These are phyloP conservation scores for Euphrasia arctica DNA, from an alignment of 305 asterid species.

Conservation along the genomic window DNA sequence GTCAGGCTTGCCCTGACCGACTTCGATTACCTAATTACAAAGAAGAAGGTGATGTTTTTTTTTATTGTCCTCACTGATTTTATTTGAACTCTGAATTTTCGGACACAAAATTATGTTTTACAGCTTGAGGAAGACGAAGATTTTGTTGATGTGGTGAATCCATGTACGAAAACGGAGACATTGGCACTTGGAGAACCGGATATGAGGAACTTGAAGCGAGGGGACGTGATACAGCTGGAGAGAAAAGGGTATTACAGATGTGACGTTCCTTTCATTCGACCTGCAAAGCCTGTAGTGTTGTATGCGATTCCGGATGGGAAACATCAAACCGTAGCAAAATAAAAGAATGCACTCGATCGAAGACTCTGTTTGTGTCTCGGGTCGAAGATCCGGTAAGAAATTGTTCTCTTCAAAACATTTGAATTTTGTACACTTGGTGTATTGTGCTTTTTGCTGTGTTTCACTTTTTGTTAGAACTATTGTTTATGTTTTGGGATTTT, in stretches of 20 bases:
- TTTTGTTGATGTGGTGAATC: conserved; percentile 71
- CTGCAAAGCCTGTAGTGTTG: conserved; percentile 43
- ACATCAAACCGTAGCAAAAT: conserved; percentile 55
- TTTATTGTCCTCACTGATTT: background rate
- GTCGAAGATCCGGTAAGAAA: conserved; percentile 3
- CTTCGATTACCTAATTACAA: conserved; percentile 81
- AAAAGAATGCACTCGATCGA: conserved; percentile 19
- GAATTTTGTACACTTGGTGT: background rate
- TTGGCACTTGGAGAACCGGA: conserved; percentile 76
- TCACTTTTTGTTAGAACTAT: background rate
- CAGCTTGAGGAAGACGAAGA: conserved; percentile 93
- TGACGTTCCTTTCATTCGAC: conserved; percentile 64
- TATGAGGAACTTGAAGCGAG: conserved; percentile 76
- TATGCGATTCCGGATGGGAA: conserved; percentile 51
- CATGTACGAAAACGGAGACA: conserved; percentile 65
- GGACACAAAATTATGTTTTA: conserved; percentile 17
- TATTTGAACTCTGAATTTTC: background rate
- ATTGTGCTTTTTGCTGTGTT: background rate
- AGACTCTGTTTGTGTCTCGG: background rate
- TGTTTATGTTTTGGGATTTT: background rate
- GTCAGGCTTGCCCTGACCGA: conserved; percentile 62
- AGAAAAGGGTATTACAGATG: conserved; percentile 91
- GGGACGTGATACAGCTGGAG: conserved; percentile 86
- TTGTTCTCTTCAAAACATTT: conserved; percentile 1
- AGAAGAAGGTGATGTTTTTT: conserved; percentile 68